These are phyloP conservation scores for Arachis monticola DNA, from an alignment of 331 rosid genomes.

Conservation along the genomic window DNA sequence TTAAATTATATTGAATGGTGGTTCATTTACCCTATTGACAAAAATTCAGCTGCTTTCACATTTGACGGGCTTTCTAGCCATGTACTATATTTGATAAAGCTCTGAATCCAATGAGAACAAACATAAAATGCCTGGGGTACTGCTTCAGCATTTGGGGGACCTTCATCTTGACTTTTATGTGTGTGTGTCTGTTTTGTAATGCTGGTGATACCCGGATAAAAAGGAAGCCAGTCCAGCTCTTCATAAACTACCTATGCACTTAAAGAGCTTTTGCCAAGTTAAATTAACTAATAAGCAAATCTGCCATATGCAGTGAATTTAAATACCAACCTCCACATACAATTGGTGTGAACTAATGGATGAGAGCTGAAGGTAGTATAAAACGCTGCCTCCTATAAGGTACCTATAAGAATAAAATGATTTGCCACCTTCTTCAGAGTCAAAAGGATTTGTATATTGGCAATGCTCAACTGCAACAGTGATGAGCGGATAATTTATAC, in stretches of 20 bases:
- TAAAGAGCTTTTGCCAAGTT: conserved; percentile 38
- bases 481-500: too few species aligned
- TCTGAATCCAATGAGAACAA: conserved; percentile 93
- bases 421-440: too few species aligned
- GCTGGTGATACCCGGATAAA: conserved; percentile 74
- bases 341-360: too few species aligned
- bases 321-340: too few species aligned
- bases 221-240: conserved; percentile 98
- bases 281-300: conserved; percentile 35
- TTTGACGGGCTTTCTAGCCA: conserved; percentile 92
- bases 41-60: conserved; percentile 88
- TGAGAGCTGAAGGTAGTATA: too few species aligned
- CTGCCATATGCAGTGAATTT: too few species aligned
- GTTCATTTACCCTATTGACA: conserved; percentile 85
- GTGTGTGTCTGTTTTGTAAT: conserved; percentile 59
- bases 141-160: conserved; percentile 85
- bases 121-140: conserved; percentile 71
- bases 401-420: too few species aligned
- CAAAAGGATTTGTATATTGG: too few species aligned
- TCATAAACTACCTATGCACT: conserved; percentile 89
- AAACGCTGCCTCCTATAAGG: too few species aligned
- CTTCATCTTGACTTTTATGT: conserved; percentile 71
- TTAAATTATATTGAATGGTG: conserved; percentile 28
- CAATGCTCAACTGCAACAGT: too few species aligned
- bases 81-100: conserved; percentile 89